Percentiles rank a stretch among this genome's conserved stretches.
Conservation (phyloP, 169 alveolate genomes). For the Amoebophrya sp. region DNA sequence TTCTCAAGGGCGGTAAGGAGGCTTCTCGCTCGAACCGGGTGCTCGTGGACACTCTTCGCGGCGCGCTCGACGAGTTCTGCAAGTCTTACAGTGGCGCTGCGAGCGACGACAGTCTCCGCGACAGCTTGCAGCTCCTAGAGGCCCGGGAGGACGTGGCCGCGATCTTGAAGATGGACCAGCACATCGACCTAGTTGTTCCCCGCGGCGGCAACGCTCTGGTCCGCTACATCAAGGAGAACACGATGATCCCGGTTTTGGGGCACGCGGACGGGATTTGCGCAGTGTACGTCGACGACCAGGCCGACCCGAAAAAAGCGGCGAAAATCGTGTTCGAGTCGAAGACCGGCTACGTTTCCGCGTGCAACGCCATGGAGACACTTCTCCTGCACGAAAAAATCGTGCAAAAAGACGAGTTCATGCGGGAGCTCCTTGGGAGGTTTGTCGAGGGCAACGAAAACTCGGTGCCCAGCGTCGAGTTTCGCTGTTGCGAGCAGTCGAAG, state of each 20-base stretch:
- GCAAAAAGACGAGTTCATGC: background rate
- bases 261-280: conserved; percentile 40
- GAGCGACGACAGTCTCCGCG: too few relatives aligned
- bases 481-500: too few relatives aligned
- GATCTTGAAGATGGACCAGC: conserved; percentile 30
- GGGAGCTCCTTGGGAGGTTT: background rate
- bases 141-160: conserved; percentile 35
- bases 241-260: conserved; percentile 43
- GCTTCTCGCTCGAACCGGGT: conserved; percentile 23
- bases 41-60: conserved; percentile 5
- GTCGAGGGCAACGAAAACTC: too few relatives aligned
- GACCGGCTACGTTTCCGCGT: conserved; percentile 40
- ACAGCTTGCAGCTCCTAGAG: conserved; percentile 28
- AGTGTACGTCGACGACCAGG: conserved; percentile 34
- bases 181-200: conserved; percentile 45
- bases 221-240: conserved; percentile 30
- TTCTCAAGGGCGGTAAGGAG: conserved; percentile 35
- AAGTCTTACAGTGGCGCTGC: too few relatives aligned
- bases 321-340: conserved; percentile 37
- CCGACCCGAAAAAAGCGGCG: conserved; percentile 25
- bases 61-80: conserved; percentile 23
- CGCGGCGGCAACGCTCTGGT: conserved; percentile 42
- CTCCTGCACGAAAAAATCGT: conserved; percentile 26
- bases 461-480: too few relatives aligned
- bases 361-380: conserved; percentile 45